Evolutionary conservation across 306 rosid species (phyloP).

Genomic region (Pterocarpus macrocarpus): DNA sequence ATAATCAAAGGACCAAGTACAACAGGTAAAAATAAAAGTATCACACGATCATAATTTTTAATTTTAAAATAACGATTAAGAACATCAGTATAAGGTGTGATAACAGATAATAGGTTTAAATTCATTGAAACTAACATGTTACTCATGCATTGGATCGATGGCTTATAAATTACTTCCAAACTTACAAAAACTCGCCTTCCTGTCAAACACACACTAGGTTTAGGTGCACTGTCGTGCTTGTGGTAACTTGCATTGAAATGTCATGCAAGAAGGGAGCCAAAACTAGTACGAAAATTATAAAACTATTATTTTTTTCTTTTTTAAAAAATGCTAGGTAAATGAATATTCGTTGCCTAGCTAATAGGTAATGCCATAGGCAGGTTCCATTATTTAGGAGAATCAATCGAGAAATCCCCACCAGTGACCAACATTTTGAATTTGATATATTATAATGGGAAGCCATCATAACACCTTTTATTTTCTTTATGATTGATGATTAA

Average conservation of each 20-base stretch:
- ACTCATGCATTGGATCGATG: background rate
- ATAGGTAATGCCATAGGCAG: background rate
- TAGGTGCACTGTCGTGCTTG: background rate
- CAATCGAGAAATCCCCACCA: constrained; percentile 31
- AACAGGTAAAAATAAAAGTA: background rate
- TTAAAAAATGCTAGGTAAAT: background rate
- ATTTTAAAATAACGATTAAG: background rate
- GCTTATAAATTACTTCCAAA: too few relatives aligned
- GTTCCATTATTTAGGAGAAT: constrained; percentile 31
- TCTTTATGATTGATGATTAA: background rate
- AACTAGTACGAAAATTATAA: too few relatives aligned
- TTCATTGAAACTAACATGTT: background rate
- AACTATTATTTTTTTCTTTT: too few relatives aligned
- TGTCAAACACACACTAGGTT: background rate
- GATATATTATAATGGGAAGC: constrained; percentile 8
- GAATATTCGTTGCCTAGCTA: background rate
- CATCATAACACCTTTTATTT: background rate
- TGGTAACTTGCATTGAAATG: constrained; percentile 2
- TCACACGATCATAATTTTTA: background rate
- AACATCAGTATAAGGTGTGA: background rate
- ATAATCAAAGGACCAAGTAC: background rate
- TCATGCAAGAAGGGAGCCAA: constrained; percentile 15
- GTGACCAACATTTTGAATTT: background rate
- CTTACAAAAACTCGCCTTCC: too few relatives aligned
- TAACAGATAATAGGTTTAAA: background rate